Evolutionary conservation across 2,329 filamentous ascomycete species (phyloP).

Genomic region (Dactylonectria estremocensis): DNA sequence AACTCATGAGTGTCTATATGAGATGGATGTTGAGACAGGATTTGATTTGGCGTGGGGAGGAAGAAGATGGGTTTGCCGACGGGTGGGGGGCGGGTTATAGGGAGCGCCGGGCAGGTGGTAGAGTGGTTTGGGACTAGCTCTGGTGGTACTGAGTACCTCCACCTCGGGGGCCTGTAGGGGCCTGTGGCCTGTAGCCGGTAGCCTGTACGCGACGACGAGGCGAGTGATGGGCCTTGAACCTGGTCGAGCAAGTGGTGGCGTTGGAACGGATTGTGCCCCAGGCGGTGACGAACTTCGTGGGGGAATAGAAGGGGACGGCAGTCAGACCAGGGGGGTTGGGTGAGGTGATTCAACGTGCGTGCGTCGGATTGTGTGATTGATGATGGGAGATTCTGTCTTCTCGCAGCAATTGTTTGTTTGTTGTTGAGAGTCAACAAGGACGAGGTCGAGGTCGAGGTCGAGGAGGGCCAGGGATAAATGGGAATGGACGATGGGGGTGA

Average conservation of each 20-base stretch:
- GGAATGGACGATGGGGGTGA: not conserved
- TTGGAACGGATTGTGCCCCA: constrained; percentile 37
- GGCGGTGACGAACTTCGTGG: constrained; percentile 51
- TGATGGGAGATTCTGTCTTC: constrained; percentile 3
- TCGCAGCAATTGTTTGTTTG: not conserved
- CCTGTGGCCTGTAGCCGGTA: too few relatives aligned
- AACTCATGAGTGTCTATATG: constrained; percentile 43
- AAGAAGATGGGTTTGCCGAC: constrained; percentile 45
- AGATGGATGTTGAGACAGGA: constrained; percentile 30
- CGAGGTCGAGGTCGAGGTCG: not conserved
- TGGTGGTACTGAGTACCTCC: constrained; percentile 39
- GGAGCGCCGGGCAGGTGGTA: constrained; percentile 46
- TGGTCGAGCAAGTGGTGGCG: constrained; percentile 48
- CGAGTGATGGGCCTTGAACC: constrained; percentile 41
- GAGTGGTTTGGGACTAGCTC: constrained; percentile 46
- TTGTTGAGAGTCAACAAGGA: not conserved
- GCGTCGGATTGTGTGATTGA: constrained; percentile 13
- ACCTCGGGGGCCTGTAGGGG: constrained; percentile 1
- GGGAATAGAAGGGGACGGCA: constrained; percentile 39
- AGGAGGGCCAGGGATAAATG: constrained; percentile 1
- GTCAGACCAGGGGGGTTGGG: constrained; percentile 36
- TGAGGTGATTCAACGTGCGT: not conserved
- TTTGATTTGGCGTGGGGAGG: constrained; percentile 42
- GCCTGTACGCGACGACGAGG: constrained; percentile 26
- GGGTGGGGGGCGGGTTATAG: constrained; percentile 50